Evolutionary conservation across 2,329 filamentous ascomycete species (phyloP).

Genomic region (Fusarium veterinarium): DNA sequence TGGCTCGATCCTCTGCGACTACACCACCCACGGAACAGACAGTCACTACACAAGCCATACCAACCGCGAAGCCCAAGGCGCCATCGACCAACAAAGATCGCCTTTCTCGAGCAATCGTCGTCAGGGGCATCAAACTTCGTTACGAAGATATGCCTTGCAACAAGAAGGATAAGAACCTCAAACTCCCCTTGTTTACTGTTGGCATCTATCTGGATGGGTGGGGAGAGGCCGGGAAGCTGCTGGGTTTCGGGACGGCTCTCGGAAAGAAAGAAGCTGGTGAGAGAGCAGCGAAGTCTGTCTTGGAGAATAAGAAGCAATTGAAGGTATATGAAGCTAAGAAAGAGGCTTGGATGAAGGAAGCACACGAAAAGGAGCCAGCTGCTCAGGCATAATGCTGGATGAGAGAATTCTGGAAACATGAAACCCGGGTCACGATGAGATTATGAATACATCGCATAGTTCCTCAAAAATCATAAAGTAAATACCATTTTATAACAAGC

Average conservation of each 20-base stretch:
- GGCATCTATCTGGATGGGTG: constrained; percentile 75
- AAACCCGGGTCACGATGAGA: neutral
- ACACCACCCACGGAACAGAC: neutral
- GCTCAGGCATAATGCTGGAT: neutral
- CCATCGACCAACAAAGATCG: constrained; percentile 45
- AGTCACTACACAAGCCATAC: neutral
- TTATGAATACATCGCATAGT: neutral
- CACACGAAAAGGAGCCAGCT: constrained; percentile 13
- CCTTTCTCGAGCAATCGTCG: constrained; percentile 57
- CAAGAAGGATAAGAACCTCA: constrained; percentile 64
- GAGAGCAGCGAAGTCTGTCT: constrained; percentile 71
- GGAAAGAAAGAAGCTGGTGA: constrained; percentile 77
- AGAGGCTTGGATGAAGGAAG: constrained; percentile 53
- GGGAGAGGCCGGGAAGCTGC: constrained; percentile 70
- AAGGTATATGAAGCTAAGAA: constrained; percentile 62
- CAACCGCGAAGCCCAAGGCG: neutral
- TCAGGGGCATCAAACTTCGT: constrained; percentile 67
- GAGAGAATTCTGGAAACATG: neutral
- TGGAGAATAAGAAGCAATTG: constrained; percentile 75
- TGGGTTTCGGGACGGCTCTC: constrained; percentile 72
- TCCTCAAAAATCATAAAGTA: neutral
- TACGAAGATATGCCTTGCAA: constrained; percentile 68
- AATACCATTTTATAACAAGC: neutral
- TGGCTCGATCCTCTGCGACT: neutral
- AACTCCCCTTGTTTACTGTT: constrained; percentile 69